Evolutionary conservation across 805 yeast species (phyloP).

Genomic region (Lachancea kluyveri): DNA sequence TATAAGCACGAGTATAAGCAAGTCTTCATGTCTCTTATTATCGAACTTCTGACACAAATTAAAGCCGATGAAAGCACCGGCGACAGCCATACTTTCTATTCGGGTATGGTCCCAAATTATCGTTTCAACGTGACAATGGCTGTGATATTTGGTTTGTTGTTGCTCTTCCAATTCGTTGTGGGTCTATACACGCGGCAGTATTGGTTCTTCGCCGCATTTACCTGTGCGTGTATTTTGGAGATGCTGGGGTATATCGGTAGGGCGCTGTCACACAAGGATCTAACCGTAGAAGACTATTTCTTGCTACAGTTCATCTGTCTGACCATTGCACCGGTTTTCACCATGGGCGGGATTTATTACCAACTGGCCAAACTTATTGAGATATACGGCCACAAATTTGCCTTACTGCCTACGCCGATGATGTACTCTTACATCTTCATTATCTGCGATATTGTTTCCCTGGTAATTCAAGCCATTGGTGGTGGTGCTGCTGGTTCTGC

Average conservation of each 20-base stretch:
- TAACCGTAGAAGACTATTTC: constrained; percentile 35
- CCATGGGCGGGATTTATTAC: constrained; percentile 79
- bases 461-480: constrained; percentile 66
- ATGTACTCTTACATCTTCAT: constrained; percentile 53
- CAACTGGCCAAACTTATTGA: constrained; percentile 61
- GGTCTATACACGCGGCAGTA: constrained; percentile 46
- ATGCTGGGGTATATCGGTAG: constrained; percentile 65
- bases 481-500: constrained; percentile 64
- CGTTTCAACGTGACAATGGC: constrained; percentile 56
- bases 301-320: constrained; percentile 61
- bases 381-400: constrained; percentile 50
- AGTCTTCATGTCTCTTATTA: no score
- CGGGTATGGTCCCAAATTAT: constrained; percentile 42
- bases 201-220: constrained; percentile 60
- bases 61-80: no score
- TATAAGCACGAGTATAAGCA: no score
- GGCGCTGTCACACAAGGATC: constrained; percentile 37
- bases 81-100: constrained; percentile 18
- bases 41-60: no score
- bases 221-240: constrained; percentile 53
- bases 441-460: constrained; percentile 55
- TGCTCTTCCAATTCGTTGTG: constrained; percentile 36
- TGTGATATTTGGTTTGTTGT: constrained; percentile 45
- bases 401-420: constrained; percentile 34
- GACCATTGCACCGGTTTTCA: constrained; percentile 76